These are phyloP conservation scores for Tolypocladium tropicale DNA, from an alignment of 2,329 filamentous ascomycete genomes.

Conservation along the genomic window DNA sequence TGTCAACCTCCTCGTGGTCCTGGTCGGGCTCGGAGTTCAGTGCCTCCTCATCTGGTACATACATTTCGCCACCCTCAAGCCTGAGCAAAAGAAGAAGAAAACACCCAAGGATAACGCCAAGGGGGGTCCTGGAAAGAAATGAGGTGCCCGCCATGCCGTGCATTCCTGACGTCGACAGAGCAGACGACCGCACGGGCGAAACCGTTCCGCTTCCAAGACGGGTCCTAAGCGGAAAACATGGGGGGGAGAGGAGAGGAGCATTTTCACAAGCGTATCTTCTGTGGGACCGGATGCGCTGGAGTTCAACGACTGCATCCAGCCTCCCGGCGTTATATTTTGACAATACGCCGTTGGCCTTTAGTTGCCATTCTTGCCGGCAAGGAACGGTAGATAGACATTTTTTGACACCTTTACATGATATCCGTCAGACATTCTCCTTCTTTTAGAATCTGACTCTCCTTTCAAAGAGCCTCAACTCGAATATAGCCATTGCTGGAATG, in stretches of 20 bases:
- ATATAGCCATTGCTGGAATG: conserved; percentile 10
- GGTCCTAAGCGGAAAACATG: not conserved
- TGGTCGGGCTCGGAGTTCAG: conserved; percentile 37
- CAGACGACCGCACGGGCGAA: not conserved
- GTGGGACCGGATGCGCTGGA: not conserved
- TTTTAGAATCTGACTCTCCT: not conserved
- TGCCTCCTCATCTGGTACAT: conserved; percentile 44
- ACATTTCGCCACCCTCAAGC: conserved; percentile 49
- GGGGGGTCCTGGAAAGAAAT: conserved; percentile 2
- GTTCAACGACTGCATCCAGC: not conserved
- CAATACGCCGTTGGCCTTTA: not conserved
- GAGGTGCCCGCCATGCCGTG: not conserved
- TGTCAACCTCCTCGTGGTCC: conserved; percentile 44
- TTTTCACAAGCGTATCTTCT: not conserved
- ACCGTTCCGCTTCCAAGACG: not conserved
- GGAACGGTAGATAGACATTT: not conserved
- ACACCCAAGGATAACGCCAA: conserved; percentile 13
- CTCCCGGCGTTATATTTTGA: not conserved
- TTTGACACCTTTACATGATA: not conserved
- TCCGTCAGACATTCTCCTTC: not conserved
- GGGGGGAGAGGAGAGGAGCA: not conserved
- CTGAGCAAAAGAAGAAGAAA: conserved; percentile 45
- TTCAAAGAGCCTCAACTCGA: not conserved
- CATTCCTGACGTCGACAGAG: not conserved
- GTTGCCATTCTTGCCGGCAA: conserved; percentile 2